Evolutionary conservation across 768 basidiomycete species (phyloP).

Genomic region (Chiua virens): DNA sequence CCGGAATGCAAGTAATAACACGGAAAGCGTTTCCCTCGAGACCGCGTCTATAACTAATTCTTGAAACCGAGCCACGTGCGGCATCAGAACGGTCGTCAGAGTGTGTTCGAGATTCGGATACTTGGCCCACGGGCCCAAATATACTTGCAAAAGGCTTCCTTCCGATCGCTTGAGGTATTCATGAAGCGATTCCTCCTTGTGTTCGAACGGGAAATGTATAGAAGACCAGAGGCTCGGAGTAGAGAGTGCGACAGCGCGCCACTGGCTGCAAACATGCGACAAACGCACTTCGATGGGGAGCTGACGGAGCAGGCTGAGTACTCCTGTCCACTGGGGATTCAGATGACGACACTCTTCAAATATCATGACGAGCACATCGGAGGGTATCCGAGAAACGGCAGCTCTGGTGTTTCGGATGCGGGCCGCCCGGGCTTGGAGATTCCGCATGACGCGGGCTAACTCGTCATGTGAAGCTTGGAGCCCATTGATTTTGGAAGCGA

Average conservation of each 20-base stretch:
- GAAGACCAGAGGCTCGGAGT: conserved; percentile 36
- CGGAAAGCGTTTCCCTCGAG: conserved; percentile 29
- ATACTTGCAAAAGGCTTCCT: conserved; percentile 30
- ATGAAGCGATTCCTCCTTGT: conserved; percentile 26
- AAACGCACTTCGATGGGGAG: conserved; percentile 34
- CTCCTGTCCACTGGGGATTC: conserved; percentile 33
- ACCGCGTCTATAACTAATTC: conserved; percentile 31
- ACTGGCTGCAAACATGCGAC: conserved; percentile 34
- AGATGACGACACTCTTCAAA: conserved; percentile 33
- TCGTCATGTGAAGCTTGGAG: conserved; percentile 32
- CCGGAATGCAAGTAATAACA: conserved; percentile 23
- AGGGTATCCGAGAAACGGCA: conserved; percentile 31
- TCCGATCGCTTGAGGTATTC: conserved; percentile 35
- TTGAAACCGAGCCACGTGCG: conserved; percentile 29
- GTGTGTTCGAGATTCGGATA: conserved; percentile 27
- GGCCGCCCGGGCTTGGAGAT: conserved; percentile 30
- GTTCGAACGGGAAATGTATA: conserved; percentile 32
- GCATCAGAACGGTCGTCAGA: conserved; percentile 26
- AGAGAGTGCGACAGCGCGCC: conserved; percentile 36
- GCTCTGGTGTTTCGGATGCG: conserved; percentile 31
- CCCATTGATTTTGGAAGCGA: conserved; percentile 22
- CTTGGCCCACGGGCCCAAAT: conserved; percentile 34
- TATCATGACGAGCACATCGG: conserved; percentile 32
- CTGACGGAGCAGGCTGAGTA: conserved; percentile 33
- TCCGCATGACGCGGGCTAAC: conserved; percentile 23